phyloP scores from a whole-genome alignment of 2,329 filamentous ascomycete genomes.

The Trichoderma sp. region DNA sequence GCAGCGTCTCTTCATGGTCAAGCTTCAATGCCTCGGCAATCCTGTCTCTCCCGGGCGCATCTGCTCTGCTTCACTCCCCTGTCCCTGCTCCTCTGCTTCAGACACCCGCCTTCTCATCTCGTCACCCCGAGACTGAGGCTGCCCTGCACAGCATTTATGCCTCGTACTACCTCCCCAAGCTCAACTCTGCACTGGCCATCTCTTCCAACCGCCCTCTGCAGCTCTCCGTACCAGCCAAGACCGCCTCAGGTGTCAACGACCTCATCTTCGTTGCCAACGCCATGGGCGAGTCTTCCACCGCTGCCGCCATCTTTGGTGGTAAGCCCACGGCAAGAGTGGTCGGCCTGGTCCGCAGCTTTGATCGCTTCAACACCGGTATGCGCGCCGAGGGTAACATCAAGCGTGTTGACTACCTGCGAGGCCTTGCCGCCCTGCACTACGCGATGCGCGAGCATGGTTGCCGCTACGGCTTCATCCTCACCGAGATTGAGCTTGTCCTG shows the following conservation, averaged over 20 bases:
- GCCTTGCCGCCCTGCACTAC: constrained; percentile 80
- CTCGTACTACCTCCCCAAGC: constrained; percentile 77
- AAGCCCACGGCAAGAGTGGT: constrained; percentile 61
- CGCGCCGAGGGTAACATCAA: constrained; percentile 80
- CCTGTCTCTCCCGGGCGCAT: constrained; percentile 68
- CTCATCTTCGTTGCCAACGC: constrained; percentile 66
- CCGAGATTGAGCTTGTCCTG: constrained; percentile 89
- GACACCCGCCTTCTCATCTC: constrained; percentile 53
- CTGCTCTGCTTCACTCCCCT: constrained; percentile 68
- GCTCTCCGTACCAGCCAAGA: constrained; percentile 43
- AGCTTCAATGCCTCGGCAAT: constrained; percentile 74
- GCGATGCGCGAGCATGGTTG: constrained; percentile 92
- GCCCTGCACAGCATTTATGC: constrained; percentile 74
- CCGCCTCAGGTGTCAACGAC: constrained; percentile 42
- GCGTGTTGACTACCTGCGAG: constrained; percentile 84
- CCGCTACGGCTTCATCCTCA: constrained; percentile 94
- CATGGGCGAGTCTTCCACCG: constrained; percentile 55
- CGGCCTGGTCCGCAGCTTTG: constrained; percentile 86
- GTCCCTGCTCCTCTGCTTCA: constrained; percentile 63
- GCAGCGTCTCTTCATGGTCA: constrained; percentile 80
- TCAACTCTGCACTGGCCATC: constrained; percentile 79
- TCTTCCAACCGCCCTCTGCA: constrained; percentile 66
- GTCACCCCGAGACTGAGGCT: constrained; percentile 75
- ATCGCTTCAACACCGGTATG: constrained; percentile 95
- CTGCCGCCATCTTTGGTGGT: constrained; percentile 49